Evolutionary conservation across 2,329 filamentous ascomycete species (phyloP).

Genomic region (Penicillium polonicum): DNA sequence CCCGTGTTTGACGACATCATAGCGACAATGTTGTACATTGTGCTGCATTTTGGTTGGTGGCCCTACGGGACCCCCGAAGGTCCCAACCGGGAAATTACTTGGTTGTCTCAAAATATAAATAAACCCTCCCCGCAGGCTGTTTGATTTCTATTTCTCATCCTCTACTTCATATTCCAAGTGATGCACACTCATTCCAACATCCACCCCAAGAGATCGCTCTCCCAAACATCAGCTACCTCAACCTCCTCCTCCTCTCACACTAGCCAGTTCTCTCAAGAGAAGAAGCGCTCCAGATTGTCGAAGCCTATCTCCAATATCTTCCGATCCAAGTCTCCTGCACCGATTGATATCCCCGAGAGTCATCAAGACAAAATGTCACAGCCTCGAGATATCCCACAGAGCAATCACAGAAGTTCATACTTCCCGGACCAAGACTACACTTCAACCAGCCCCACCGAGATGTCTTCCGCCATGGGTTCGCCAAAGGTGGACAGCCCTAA

Average conservation of each 20-base stretch:
- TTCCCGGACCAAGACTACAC: conserved; percentile 13
- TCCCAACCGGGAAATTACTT: not conserved
- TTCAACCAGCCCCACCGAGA: conserved; percentile 22
- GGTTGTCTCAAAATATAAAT: conserved; percentile 18
- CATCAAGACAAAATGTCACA: conserved; percentile 12
- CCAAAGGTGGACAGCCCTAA: conserved; percentile 18
- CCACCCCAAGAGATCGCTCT: conserved; percentile 20
- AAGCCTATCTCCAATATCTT: conserved; percentile 21
- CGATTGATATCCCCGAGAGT: conserved; percentile 19
- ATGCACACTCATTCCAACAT: conserved; percentile 19
- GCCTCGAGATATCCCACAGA: conserved; percentile 18
- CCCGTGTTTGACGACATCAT: conserved; percentile 6
- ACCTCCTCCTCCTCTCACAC: conserved; percentile 19
- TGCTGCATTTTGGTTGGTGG: conserved; percentile 22
- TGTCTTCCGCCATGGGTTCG: conserved; percentile 20
- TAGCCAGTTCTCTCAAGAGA: conserved; percentile 18
- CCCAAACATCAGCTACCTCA: conserved; percentile 21
- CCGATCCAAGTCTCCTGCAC: conserved; percentile 24
- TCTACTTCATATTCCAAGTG: conserved; percentile 8
- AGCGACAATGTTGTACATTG: not conserved
- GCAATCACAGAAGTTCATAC: conserved; percentile 13
- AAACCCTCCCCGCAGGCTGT: conserved; percentile 4
- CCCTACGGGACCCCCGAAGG: conserved; percentile 18
- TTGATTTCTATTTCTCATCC: not conserved
- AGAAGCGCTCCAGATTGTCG: conserved; percentile 12